These are phyloP conservation scores for Buddleja alternifolia DNA, from an alignment of 257 asterid species.

Conservation along the genomic window DNA sequence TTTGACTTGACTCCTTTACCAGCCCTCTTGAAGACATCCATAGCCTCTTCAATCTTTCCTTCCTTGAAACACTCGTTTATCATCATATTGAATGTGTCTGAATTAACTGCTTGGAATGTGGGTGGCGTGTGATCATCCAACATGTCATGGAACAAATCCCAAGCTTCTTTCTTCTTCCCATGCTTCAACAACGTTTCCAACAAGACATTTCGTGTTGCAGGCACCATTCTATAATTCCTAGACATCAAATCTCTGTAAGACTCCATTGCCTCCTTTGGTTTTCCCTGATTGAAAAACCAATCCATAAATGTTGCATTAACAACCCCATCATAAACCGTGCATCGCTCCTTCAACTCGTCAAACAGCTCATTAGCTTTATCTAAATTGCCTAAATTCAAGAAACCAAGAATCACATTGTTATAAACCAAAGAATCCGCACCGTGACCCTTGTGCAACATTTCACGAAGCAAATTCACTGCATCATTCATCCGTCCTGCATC, in stretches of 20 bases:
- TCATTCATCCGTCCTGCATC: constrained; percentile 59
- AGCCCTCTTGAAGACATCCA: constrained; percentile 71
- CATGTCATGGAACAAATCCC: constrained; percentile 79
- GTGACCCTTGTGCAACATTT: constrained; percentile 83
- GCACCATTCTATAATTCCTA: constrained; percentile 69
- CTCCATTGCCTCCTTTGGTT: constrained; percentile 82
- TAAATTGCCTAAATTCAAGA: constrained; percentile 60
- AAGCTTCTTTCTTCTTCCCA: constrained; percentile 76
- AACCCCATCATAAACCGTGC: constrained; percentile 78
- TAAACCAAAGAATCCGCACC: constrained; percentile 93
- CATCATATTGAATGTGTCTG: constrained; percentile 77
- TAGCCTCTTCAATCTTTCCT: constrained; percentile 72
- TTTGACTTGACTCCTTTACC: constrained; percentile 76
- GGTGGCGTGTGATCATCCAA: constrained; percentile 95
- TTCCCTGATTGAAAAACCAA: constrained; percentile 82
- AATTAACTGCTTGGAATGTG: constrained; percentile 79
- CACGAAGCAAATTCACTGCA: constrained; percentile 65
- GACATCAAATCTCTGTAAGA: constrained; percentile 69
- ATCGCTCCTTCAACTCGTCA: constrained; percentile 86
- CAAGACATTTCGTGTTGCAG: constrained; percentile 75
- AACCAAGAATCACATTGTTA: constrained; percentile 82
- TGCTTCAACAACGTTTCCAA: constrained; percentile 73
- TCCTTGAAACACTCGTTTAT: constrained; percentile 76
- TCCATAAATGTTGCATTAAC: constrained; percentile 92
- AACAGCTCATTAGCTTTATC: constrained; percentile 79